These are phyloP conservation scores for Starmerella floricola DNA, from an alignment of 805 yeast species.

Conservation along the genomic window DNA sequence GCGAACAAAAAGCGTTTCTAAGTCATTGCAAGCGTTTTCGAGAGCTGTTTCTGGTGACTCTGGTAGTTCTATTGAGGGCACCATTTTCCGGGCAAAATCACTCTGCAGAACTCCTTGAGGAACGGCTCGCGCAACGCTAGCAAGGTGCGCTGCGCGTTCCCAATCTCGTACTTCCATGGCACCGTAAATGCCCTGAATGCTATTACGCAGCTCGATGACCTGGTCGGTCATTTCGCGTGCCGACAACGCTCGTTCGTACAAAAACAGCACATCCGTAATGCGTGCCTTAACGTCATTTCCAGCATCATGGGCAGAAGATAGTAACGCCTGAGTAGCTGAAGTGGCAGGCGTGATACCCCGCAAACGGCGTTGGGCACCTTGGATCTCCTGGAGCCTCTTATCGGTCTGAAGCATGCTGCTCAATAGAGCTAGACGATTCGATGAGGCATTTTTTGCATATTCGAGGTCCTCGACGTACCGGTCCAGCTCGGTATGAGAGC, in stretches of 20 bases:
- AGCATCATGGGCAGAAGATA: conserved; percentile 13
- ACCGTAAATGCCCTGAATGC: conserved; percentile 50
- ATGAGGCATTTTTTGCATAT: conserved; percentile 8
- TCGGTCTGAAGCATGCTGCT: conserved; percentile 3
- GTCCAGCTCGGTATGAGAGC: conserved; percentile 20
- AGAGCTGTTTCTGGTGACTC: conserved; percentile 56
- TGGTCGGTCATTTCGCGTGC: conserved; percentile 54
- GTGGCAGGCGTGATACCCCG: conserved; percentile 8
- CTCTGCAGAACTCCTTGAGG: conserved; percentile 48
- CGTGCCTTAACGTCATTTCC: conserved; percentile 8
- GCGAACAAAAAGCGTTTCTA: conserved; percentile 44
- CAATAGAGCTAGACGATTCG: conserved; percentile 8
- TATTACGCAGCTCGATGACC: conserved; percentile 53
- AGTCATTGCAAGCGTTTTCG: conserved; percentile 43
- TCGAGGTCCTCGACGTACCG: conserved; percentile 15
- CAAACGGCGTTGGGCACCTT: conserved; percentile 10
- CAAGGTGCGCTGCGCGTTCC: conserved; percentile 65
- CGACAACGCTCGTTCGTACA: conserved; percentile 38
- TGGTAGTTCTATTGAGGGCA: conserved; percentile 78
- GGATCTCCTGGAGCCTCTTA: conserved; percentile 10
- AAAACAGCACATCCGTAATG: conserved; percentile 10
- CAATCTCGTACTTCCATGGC: conserved; percentile 61
- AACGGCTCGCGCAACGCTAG: conserved; percentile 40
- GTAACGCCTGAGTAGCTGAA: conserved; percentile 10
- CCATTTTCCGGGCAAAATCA: conserved; percentile 61